Percentiles rank a stretch among this genome's conserved stretches.
Evolutionary conservation across 176 grass and related monocot genomes (phyloP).

Genomic region (Bromus sterilis): DNA sequence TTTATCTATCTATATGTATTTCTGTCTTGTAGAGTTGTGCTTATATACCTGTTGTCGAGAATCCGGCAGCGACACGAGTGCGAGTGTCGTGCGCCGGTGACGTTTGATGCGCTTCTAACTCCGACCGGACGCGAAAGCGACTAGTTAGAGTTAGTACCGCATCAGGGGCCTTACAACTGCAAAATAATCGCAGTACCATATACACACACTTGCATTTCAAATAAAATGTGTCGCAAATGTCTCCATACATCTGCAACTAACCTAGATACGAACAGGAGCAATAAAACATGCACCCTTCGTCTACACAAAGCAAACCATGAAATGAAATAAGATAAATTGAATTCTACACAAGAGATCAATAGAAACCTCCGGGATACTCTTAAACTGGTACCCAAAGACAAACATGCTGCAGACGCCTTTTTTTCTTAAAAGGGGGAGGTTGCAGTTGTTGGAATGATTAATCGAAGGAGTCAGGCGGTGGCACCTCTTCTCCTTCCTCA

Average conservation of each 20-base stretch:
- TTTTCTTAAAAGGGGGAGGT: neutral
- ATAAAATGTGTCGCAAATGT: slow-evolving; percentile 24
- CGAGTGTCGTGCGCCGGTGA: too few relatives aligned
- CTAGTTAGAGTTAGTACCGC: too few relatives aligned
- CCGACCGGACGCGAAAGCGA: too few relatives aligned
- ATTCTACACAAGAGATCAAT: slow-evolving; percentile 20
- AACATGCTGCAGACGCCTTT: neutral
- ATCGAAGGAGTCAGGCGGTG: slow-evolving; percentile 18
- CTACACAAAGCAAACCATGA: slow-evolving; percentile 25
- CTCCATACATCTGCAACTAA: slow-evolving; percentile 15
- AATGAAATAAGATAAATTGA: slow-evolving; percentile 32
- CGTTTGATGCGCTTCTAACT: too few relatives aligned
- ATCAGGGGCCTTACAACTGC: too few relatives aligned
- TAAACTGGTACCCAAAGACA: slow-evolving; percentile 17
- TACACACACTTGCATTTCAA: slow-evolving; percentile 23
- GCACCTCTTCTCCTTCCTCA: slow-evolving; percentile 49
- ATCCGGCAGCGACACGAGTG: too few relatives aligned
- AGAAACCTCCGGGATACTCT: slow-evolving; percentile 20
- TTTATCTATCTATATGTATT: too few relatives aligned
- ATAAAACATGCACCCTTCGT: slow-evolving; percentile 18
- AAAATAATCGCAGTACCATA: neutral
- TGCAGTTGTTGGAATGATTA: neutral
- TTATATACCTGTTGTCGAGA: too few relatives aligned
- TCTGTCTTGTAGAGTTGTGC: too few relatives aligned
- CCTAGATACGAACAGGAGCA: slow-evolving; percentile 19